These are phyloP conservation scores for Colletotrichum chrysophilum DNA, from an alignment of 2,329 filamentous ascomycete genomes.

Conservation along the genomic window DNA sequence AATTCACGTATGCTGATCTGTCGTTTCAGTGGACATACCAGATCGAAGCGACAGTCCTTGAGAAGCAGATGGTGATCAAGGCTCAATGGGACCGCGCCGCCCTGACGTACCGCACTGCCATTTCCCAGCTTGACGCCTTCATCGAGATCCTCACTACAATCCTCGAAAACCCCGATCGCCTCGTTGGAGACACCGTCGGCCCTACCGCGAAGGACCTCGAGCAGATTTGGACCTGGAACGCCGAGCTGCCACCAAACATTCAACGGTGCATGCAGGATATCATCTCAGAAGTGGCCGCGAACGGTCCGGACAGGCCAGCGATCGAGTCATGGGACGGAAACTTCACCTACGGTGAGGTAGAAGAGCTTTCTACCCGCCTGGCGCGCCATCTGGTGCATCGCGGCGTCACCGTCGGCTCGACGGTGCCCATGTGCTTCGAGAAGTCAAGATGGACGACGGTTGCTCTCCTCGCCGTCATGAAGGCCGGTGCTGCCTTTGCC, in stretches of 20 bases:
- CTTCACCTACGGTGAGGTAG: constrained; percentile 51
- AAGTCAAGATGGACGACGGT: constrained; percentile 53
- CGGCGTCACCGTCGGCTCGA: constrained; percentile 43
- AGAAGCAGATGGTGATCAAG: constrained; percentile 16
- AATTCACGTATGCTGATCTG: not conserved
- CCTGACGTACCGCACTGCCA: constrained; percentile 21
- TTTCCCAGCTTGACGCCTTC: constrained; percentile 24
- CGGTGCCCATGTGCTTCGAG: constrained; percentile 56
- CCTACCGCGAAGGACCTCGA: constrained; percentile 41
- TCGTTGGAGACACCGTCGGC: constrained; percentile 16
- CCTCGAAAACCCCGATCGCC: constrained; percentile 15
- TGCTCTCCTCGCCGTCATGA: constrained; percentile 52
- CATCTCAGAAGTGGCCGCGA: constrained; percentile 41
- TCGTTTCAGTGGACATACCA: constrained; percentile 27
- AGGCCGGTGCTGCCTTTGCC: constrained; percentile 52
- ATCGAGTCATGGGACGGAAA: constrained; percentile 56
- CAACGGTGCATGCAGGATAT: constrained; percentile 52
- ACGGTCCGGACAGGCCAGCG: constrained; percentile 43
- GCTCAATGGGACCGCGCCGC: constrained; percentile 23
- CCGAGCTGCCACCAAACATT: constrained; percentile 42
- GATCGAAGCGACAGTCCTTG: constrained; percentile 19
- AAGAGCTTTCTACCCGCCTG: constrained; percentile 44
- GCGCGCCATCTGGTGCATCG: constrained; percentile 41
- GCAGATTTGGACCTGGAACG: constrained; percentile 53
- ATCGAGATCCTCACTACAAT: constrained; percentile 23